Evolutionary conservation across 2,329 filamentous ascomycete genomes (phyloP), one percentile per base, ranked within the genome.

Genomic region (Truncatella angustata): DNA sequence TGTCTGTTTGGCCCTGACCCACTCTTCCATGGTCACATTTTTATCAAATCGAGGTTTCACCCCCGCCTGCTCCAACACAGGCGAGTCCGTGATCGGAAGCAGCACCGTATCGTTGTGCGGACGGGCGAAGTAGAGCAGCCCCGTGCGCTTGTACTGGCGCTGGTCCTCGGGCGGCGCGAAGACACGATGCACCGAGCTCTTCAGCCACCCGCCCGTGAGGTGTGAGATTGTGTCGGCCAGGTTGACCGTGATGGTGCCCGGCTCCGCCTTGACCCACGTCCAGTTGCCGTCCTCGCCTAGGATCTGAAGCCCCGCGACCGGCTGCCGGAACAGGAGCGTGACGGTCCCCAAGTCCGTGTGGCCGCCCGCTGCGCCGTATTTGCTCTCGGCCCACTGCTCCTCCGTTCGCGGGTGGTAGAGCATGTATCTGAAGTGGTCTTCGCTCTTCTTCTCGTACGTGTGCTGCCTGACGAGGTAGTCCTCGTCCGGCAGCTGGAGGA

Each of bases 401-500:
- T 67, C 57, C 0, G 68, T 66, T 6, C 78, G 72, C 0, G 73
- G 68, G 24, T 73, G 70, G 57, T 81, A 82, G 44, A 74, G 70
- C 79, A 81, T 82, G 63, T 80, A 81, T 6, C 80, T 75, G 11
- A 81, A 69, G 56, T 82, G 79, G 53, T 79, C 75, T 46, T 82
- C 79, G 39, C 76, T 75, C 14, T 74, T 69, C 28, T 73, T 67
- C 2, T 78, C 69, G 54, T 82, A 84, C 5, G 67, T 67, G 59
- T 84, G 81, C 43, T 75, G 70, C 5, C 72, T 72, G 16, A 78
- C 72, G 39, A 84, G 73, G 54, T 77, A 76, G 11, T 82, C 76
- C 36, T 78, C 74, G 0, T 78, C 74, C 0, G 78, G 76, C 0
- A 84, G 67, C 58, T 83, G 74, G 1, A 84, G 74, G 4, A 82